These are phyloP conservation scores for Chalciporus chontae DNA, from an alignment of 768 basidiomycete genomes.

Conservation along the genomic window DNA sequence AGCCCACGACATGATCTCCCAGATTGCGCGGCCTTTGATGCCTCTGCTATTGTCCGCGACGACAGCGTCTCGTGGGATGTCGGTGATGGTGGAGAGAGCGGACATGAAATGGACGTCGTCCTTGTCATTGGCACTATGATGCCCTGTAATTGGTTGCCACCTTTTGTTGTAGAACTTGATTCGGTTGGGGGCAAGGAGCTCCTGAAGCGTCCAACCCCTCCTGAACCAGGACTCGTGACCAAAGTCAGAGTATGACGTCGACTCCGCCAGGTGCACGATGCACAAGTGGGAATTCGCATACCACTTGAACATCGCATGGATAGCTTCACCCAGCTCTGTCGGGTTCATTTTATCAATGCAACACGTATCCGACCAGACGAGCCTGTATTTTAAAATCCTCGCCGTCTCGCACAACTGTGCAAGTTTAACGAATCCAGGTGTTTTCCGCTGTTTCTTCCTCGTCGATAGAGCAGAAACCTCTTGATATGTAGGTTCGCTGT, in stretches of 20 bases:
- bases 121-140: slow-evolving; percentile 14
- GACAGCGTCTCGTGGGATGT: slow-evolving; percentile 16
- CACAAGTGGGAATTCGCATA: slow-evolving; percentile 29
- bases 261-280: slow-evolving; percentile 21
- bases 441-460: neutral
- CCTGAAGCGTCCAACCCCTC: slow-evolving; percentile 24
- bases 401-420: slow-evolving; percentile 21
- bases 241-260: slow-evolving; percentile 13
- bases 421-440: slow-evolving; percentile 15
- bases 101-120: slow-evolving; percentile 5
- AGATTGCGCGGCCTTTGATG: slow-evolving; percentile 11
- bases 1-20: slow-evolving; percentile 32
- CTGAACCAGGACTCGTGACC: slow-evolving; percentile 24
- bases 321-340: slow-evolving; percentile 29
- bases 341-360: slow-evolving; percentile 28
- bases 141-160: slow-evolving; percentile 18
- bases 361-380: slow-evolving; percentile 31
- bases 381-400: slow-evolving; percentile 12
- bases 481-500: slow-evolving; percentile 21
- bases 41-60: slow-evolving; percentile 19
- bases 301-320: slow-evolving; percentile 33
- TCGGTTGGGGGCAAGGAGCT: slow-evolving; percentile 25
- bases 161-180: slow-evolving; percentile 25
- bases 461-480: slow-evolving; percentile 1
- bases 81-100: slow-evolving; percentile 12